Percentiles rank a stretch among this genome's conserved stretches.
These are phyloP conservation scores for Mrakia gelida DNA, from an alignment of 768 basidiomycete species.

Conservation along the genomic window DNA sequence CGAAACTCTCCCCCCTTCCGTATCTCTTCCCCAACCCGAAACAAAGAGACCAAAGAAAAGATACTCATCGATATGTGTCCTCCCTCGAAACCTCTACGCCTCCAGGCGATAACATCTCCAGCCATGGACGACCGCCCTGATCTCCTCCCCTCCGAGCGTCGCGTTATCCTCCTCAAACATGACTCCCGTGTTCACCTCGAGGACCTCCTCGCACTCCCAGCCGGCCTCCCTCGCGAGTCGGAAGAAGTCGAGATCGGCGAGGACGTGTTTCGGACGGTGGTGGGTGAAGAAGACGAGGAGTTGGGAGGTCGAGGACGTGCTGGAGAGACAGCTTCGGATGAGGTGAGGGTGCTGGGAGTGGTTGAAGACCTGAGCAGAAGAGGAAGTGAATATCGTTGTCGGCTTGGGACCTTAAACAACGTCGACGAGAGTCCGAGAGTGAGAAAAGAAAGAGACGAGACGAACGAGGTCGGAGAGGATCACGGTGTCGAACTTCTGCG, in stretches of 20 bases:
- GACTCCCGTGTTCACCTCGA: constrained; percentile 56
- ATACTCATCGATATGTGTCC: not conserved
- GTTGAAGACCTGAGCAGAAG: constrained; percentile 25
- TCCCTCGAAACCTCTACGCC: too few relatives aligned
- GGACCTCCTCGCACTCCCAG: constrained; percentile 69
- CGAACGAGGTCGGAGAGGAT: constrained; percentile 82
- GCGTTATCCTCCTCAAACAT: constrained; percentile 79
- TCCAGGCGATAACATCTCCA: constrained; percentile 16
- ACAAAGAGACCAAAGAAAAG: not conserved
- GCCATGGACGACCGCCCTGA: constrained; percentile 20
- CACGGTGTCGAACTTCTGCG: constrained; percentile 62
- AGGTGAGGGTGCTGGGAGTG: constrained; percentile 29
- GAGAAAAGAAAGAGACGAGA: not conserved
- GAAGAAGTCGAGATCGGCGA: constrained; percentile 81
- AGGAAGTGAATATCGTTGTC: not conserved
- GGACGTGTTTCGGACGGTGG: constrained; percentile 76
- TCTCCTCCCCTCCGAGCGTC: constrained; percentile 20
- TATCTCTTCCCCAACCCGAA: too few relatives aligned
- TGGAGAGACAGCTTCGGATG: constrained; percentile 24
- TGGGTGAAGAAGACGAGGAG: constrained; percentile 85
- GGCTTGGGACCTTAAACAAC: not conserved
- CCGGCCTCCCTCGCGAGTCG: constrained; percentile 56
- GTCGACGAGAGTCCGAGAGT: too few relatives aligned
- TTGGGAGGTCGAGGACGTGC: constrained; percentile 42
- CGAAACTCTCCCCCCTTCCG: too few relatives aligned